Base-by-base conservation (phyloP, 164 flowering plant genomes). In the Nymphaea colorata region DNA sequence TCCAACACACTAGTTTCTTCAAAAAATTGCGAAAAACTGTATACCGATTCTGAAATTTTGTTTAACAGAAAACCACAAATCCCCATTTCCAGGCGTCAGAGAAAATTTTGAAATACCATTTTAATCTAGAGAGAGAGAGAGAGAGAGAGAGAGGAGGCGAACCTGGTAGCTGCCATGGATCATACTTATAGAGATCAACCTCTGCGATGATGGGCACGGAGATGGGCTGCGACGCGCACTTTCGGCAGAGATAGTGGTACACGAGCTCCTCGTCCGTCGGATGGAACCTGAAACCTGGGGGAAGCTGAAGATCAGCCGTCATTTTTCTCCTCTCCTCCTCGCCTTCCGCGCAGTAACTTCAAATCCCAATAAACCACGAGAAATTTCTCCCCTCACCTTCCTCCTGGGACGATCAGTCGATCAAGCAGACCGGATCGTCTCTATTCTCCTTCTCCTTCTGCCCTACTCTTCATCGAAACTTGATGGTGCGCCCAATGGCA, bases 161-260 rank as follows among this genome's bases (percentile, higher is more conserved):
- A 73, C 76, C 72, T 42, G 76, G 76, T 14, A 73, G 72, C 43
- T 65, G 66, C 72, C 76, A 73, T 47, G 71, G 71, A 51, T 69
- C 61, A 41, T 36, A 69, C 51, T 69, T 69, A 42, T 69, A 69
- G n/a, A 69, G 68, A 45, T 73, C 76, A 53, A 73, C 66, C 59
- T 73, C 76, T 36, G 72, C 69, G 25, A 73, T 69, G 12, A 73
- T 69, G 4, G 72, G 76, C 42, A 73, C 72, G 6, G 72, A 59
- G 4, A 72, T 72, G 2, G 67, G 67, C 62, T 72, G 75, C 3
- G 71, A 64, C 16, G 71, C 71, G 44, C 75, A 72, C 64, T 65
- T 72, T 42, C 72, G 42, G 42, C 72, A 70, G 12, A 70, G 42
- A 44, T 70, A 70, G 59, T 70, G 72, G 64, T 43, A 15, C 66